Evolutionary conservation across 2,329 filamentous ascomycete genomes (phyloP), one percentile per base, ranked within the genome.

Genomic region (Seiridium cupressi): DNA sequence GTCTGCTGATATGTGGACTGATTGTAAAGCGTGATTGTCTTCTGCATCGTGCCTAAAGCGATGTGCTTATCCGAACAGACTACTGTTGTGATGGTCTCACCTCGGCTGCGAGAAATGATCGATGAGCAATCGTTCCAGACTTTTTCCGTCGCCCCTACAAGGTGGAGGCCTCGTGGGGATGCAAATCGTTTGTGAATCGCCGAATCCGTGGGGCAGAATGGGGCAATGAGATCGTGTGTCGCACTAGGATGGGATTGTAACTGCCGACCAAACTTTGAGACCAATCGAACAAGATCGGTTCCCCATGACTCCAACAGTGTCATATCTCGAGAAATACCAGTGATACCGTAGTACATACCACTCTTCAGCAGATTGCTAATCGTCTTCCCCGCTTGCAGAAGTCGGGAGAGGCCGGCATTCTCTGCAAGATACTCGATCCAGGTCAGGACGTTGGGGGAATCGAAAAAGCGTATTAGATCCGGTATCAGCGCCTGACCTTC

Each of bases 401-500:
- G 36, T 11, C 44, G 47, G 3, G 47, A 42, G 9, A 61, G 47
- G 35, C 57, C 38, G 4, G 32, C 26, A 3, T 40, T 13, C 2
- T 10, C 32, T 5, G 56, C 51, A n/a, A 61, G 35, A 48, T 51
- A 26, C 61, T 77, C 75, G 46, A 77, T 73, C 75, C 75, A 77
- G 8, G 70, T 69, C 9, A 77, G 66, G 3, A 77, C 57, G 58
- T 75, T 76, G 35, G 67, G 76, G 32, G 66, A 63, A 11, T 65
- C 68, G 5, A 75, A 55, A 60, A 77, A 76, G 9, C 58, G 59
- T 9, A 64, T 62, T 5, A 74, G 57, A 49, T 71, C 64, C 2
- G 61, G 46, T 6, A 75, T 64, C 0, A 68, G 55, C 2, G 63
- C 68, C 18, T 61, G 46, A 7, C 63, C 67, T 42, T 31, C 31